These are phyloP conservation scores for Flaveria floridana DNA, from an alignment of 140 eudicot species.

Conservation along the genomic window DNA sequence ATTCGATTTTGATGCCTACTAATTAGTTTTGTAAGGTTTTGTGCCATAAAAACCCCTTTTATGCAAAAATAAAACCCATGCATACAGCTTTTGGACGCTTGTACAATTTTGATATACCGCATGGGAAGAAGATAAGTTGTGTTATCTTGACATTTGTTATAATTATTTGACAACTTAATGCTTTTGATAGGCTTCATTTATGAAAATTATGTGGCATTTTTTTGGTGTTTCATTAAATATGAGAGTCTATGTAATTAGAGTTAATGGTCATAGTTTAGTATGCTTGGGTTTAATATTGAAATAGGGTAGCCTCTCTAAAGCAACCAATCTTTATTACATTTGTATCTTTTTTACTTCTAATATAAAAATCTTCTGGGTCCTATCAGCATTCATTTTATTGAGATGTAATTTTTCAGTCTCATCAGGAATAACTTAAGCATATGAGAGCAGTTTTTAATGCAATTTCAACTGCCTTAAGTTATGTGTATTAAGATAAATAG, in stretches of 20 bases:
- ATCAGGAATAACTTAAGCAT: conserved; percentile 15
- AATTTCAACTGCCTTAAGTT: conserved; percentile 10
- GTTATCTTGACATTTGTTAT: conserved; percentile 10
- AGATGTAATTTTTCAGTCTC: not conserved
- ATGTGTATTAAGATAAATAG: conserved; percentile 7
- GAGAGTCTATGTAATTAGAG: not conserved
- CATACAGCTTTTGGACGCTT: conserved; percentile 13
- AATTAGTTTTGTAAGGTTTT: not conserved
- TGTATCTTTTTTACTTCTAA: not conserved
- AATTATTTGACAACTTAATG: conserved; percentile 14
- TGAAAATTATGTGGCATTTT: not conserved
- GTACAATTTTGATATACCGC: not conserved
- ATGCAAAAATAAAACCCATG: not conserved
- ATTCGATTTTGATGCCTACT: not conserved
- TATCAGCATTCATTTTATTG: not conserved
- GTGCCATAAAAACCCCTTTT: conserved; percentile 3
- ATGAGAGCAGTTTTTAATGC: not conserved
- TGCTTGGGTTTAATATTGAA: not conserved
- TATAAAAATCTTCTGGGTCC: not conserved
- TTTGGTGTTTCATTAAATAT: not conserved
- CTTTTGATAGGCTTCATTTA: not conserved
- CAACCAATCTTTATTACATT: not conserved
- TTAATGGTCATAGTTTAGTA: not conserved
- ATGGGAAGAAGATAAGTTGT: conserved; percentile 10
- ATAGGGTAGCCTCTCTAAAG: not conserved